Base-by-base conservation (phyloP, 345 rosid genomes). In the Reutealis trisperma region DNA sequence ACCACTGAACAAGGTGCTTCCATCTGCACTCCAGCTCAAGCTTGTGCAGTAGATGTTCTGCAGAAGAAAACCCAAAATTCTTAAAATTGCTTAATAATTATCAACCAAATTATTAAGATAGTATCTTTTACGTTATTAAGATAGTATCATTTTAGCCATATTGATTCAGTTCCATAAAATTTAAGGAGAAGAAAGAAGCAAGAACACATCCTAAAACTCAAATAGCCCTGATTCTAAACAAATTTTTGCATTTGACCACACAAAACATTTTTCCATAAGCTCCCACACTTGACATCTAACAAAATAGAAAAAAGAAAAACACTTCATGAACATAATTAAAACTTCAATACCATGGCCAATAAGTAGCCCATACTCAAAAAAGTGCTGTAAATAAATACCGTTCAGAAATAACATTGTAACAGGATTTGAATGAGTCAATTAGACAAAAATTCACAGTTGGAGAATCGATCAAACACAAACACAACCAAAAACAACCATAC, bases 1-100 rank as follows among this genome's bases (percentile, higher is more conserved):
- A 14, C 99, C 99, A 70, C 98, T 92, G 87, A 91, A 95, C 85
- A 95, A 75, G 55, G 97, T 92, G 85, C 94, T 93, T 83, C 99
- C 99, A 81, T 95, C 99, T 0, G 84, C 88, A 75, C 94, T 95
- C 99, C 99, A 95, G 91, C 73, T 91, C 89, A 95, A 78, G 75
- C 99, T 81, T 65, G 98, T 93, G 88, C 99, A 95, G 89, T 87
- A 90, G 8, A 92, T 93, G 69, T 87, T 90, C 99, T 95, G 86
- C 80, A 86, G 55, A 79, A 3, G 5, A 54, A 58, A 4, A 4
- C 7, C 58, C 59, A 41, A 18, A 25, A 30, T 21, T 7, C 2
- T 42, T 30, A 19, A 32, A 54, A 61, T 8, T 14, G 7, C 37
- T 27, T 0, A 6, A 18, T 10, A 13, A 61, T 0, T 15, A n/a